These are phyloP conservation scores for Pterocarpus macrocarpus DNA, from an alignment of 306 rosid species.

Conservation along the genomic window DNA sequence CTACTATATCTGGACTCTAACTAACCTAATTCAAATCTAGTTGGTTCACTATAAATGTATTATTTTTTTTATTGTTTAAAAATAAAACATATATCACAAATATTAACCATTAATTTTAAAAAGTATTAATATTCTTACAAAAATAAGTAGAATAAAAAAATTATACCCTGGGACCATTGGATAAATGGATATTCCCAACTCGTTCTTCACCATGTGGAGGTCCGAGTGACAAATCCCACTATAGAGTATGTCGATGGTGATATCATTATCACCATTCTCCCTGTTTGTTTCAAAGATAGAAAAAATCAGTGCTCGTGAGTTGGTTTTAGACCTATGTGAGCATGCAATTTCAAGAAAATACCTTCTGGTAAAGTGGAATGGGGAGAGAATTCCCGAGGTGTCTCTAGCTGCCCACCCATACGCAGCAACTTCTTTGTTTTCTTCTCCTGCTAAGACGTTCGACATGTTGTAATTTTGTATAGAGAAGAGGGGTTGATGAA, in stretches of 20 bases:
- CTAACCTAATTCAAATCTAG: too few relatives aligned
- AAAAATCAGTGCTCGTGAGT: not conserved
- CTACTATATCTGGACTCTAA: too few relatives aligned
- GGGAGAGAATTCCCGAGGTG: conserved; percentile 46
- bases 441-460: conserved; percentile 27
- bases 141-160: not conserved
- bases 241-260: conserved; percentile 44
- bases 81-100: too few relatives aligned
- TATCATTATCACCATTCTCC: conserved; percentile 46
- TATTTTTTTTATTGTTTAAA: too few relatives aligned
- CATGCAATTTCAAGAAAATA: not conserved
- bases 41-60: too few relatives aligned
- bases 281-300: conserved; percentile 21
- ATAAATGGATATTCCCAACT: conserved; percentile 49
- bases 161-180: conserved; percentile 64
- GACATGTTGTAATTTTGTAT: conserved; percentile 33
- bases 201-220: conserved; percentile 51
- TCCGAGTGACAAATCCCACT: conserved; percentile 61
- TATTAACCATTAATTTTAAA: not conserved
- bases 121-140: not conserved
- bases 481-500: not conserved
- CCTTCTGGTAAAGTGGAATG: conserved; percentile 47
- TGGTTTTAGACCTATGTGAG: not conserved
- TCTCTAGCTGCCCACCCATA: conserved; percentile 57
- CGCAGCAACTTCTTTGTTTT: conserved; percentile 7